Base-by-base conservation (phyloP, 768 basidiomycete species). In the Mycena leptocephala region DNA sequence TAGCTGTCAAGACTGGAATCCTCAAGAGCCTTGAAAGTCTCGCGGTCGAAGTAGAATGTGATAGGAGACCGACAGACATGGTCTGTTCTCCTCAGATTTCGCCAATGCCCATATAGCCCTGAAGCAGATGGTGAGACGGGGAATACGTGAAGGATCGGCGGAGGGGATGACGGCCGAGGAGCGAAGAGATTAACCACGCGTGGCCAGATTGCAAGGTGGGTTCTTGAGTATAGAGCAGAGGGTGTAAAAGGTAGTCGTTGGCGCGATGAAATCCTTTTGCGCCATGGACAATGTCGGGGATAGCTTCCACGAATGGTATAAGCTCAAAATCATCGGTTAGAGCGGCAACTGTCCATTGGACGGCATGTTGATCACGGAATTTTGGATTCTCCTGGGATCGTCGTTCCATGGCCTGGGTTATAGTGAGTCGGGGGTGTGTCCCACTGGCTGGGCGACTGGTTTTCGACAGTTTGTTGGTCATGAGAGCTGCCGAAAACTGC, bases 251-350 rank as follows among this genome's bases (percentile, higher is more conserved):
- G 48, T 67, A 33, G 13, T 48, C 48, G 39, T 67, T 67, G 22
- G 43, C 46, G 22, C 32, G 32, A 33, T 51, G 41, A 16, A 53
- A 43, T 20, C 65, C 65, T 48, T 67, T 43, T 7, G 65, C 22
- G 18, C 65, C 65, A 10, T 51, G 48, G 2, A 53, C 43, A 22
- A 51, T 51, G 16, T 67, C 65, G 32, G 43, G 32, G 28, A 67
- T 51, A 22, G 65, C 65, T 28, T 67, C 65, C 20, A 55, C 55
- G 24, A 70, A 70, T 16, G 69, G 69, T 20, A 41, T 22, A 20
- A 70, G 43, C 32, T 70, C 53, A n/a, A n/a, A 33, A 46, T 70
- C 58, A 16, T 70, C 69, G 2, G 69, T 70, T 8, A 70, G 24
- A 7, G 69, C 22, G 26, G 30, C 32, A 9, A 70, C 26, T 9